Conservation (phyloP, 2,329 filamentous ascomycete species). For the Tolypocladium paradoxum region DNA sequence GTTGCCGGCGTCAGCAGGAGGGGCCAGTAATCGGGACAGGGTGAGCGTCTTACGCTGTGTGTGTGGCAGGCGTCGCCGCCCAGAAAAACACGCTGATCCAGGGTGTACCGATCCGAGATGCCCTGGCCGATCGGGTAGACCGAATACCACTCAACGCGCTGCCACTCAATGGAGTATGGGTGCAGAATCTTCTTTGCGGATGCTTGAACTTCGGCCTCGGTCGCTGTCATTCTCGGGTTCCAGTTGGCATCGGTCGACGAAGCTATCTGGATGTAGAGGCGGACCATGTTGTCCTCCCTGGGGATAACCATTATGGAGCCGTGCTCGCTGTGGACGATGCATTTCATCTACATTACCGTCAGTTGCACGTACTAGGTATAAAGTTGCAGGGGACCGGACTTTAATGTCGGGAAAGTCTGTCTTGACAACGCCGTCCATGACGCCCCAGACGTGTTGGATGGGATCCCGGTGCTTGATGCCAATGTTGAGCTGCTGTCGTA, state of each 20-base stretch:
- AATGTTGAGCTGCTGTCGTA: constrained; percentile 56
- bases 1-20: constrained; percentile 3
- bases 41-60: constrained; percentile 46
- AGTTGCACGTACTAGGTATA: constrained; percentile 17
- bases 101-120: constrained; percentile 55
- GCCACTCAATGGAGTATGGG: constrained; percentile 58
- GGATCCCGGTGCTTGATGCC: constrained; percentile 61
- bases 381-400: constrained; percentile 22
- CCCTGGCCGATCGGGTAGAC: constrained; percentile 70
- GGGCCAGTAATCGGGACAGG: not conserved
- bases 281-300: constrained; percentile 56
- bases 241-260: constrained; percentile 51
- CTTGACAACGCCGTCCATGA: constrained; percentile 62
- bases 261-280: constrained; percentile 59
- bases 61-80: constrained; percentile 73
- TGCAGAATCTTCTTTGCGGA: constrained; percentile 54
- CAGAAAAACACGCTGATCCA: constrained; percentile 61
- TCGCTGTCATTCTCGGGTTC: constrained; percentile 52
- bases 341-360: constrained; percentile 52
- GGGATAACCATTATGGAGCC: constrained; percentile 76
- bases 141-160: constrained; percentile 62
- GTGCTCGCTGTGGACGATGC: constrained; percentile 62
- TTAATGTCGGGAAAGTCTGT: constrained; percentile 72
- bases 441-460: constrained; percentile 63
- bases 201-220: constrained; percentile 50